Conservation (phyloP, 2,329 filamentous ascomycete genomes). For the Bertia moriformis region DNA sequence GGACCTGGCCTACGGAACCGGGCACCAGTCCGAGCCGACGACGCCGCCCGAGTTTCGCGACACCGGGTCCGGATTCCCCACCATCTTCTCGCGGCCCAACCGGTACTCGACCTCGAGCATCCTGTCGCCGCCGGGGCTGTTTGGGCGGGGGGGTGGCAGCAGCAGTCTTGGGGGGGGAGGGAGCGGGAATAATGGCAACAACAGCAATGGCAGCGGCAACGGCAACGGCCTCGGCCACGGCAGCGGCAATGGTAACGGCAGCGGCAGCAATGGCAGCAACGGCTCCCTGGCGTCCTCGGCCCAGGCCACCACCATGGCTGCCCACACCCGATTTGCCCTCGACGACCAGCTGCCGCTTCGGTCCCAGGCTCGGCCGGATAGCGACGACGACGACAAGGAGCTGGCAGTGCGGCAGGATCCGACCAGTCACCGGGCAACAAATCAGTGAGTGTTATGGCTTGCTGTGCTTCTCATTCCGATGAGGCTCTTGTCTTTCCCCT, state of each 20-base stretch:
- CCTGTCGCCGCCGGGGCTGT: slow-evolving; percentile 63
- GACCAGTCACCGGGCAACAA: slow-evolving; percentile 59
- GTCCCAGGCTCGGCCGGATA: slow-evolving; percentile 81
- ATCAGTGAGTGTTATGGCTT: too few relatives aligned
- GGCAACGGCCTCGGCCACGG: too few relatives aligned
- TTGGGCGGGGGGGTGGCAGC: slow-evolving; percentile 25
- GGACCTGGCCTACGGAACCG: slow-evolving; percentile 52
- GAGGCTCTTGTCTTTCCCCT: too few relatives aligned
- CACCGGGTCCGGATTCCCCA: slow-evolving; percentile 53
- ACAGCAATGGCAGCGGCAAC: too few relatives aligned
- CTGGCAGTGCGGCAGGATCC: slow-evolving; percentile 54
- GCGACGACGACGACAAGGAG: slow-evolving; percentile 78
- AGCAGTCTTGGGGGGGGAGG: slow-evolving; percentile 4
- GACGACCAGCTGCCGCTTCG: slow-evolving; percentile 62
- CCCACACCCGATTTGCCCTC: slow-evolving; percentile 41
- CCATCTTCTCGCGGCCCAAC: slow-evolving; percentile 69
- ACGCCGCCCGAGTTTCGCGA: slow-evolving; percentile 89
- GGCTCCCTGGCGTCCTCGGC: not conserved
- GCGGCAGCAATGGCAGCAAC: too few relatives aligned
- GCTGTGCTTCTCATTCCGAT: too few relatives aligned
- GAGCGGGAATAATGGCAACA: slow-evolving; percentile 3
- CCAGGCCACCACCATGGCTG: slow-evolving; percentile 26
- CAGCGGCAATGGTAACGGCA: slow-evolving; percentile 8
- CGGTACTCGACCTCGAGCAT: slow-evolving; percentile 81
- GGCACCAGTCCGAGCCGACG: slow-evolving; percentile 84